Percentiles rank a stretch among this genome's conserved stretches.
Evolutionary conservation across 495 filamentous ascomycete species (phyloP).

Genomic region (Penicillium tannophilum): DNA sequence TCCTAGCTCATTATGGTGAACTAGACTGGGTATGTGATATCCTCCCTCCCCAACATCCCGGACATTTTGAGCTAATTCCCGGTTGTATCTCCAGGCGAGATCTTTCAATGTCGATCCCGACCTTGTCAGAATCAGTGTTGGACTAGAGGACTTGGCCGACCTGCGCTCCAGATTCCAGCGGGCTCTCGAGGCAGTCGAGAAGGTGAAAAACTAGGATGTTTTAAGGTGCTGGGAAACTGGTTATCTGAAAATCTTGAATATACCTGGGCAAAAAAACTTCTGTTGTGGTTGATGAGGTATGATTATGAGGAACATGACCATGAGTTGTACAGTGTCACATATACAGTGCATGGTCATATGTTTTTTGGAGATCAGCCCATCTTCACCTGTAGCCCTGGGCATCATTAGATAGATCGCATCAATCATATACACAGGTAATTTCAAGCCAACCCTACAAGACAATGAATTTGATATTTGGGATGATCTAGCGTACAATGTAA

Average conservation of each 20-base stretch:
- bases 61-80: slow-evolving; percentile 8
- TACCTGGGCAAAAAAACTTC: not conserved
- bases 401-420: no score
- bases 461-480: no score
- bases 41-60: not conserved
- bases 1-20: slow-evolving; percentile 91
- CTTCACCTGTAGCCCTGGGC: no score
- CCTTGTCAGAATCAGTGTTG: slow-evolving; percentile 85
- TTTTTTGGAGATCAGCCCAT: no score
- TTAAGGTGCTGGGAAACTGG: not conserved
- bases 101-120: slow-evolving; percentile 76
- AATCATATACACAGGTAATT: no score
- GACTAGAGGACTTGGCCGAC: slow-evolving; percentile 75
- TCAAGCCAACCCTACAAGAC: no score
- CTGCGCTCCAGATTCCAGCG: slow-evolving; percentile 52
- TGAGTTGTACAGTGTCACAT: not conserved
- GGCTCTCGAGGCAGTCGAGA: slow-evolving; percentile 50
- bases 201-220: slow-evolving; percentile 15
- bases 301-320: not conserved
- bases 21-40: slow-evolving; percentile 72
- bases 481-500: no score
- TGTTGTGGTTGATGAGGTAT: not conserved
- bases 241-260: slow-evolving; percentile 2
- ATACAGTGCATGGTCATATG: no score
- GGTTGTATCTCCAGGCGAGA: slow-evolving; percentile 54